These are phyloP conservation scores for Brassica nigra DNA, from an alignment of 345 rosid genomes.

Conservation along the genomic window DNA sequence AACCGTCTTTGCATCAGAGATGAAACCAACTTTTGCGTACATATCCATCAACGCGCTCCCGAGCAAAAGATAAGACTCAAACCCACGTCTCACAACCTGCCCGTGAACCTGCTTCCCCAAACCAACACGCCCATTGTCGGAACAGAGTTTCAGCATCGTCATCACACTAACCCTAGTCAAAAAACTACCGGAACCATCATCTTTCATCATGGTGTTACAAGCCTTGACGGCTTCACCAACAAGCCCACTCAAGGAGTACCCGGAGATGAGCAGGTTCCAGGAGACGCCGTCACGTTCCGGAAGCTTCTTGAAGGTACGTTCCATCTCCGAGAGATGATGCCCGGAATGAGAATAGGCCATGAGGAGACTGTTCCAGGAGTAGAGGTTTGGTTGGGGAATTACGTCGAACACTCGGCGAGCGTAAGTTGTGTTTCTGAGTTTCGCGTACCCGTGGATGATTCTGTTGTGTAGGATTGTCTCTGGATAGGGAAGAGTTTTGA, in stretches of 20 bases:
- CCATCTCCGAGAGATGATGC: conserved; percentile 49
- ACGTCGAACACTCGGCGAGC: conserved; percentile 71
- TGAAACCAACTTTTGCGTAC: conserved; percentile 69
- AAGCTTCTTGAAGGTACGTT: conserved; percentile 54
- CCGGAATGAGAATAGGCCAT: conserved; percentile 77
- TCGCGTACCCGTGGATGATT: conserved; percentile 49
- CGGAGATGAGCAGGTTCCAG: conserved; percentile 83
- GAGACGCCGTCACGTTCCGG: conserved; percentile 70
- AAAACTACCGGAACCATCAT: conserved; percentile 51
- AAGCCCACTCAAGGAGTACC: conserved; percentile 55
- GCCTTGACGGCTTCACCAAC: conserved; percentile 55
- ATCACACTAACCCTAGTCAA: conserved; percentile 75
- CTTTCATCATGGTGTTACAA: conserved; percentile 68
- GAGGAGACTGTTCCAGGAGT: conserved; percentile 87
- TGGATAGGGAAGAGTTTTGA: conserved; percentile 49
- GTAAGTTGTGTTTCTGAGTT: conserved; percentile 47
- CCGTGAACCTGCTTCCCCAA: conserved; percentile 78
- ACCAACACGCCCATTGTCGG: conserved; percentile 45
- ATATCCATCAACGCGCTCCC: conserved; percentile 80
- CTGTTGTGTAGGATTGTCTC: conserved; percentile 63
- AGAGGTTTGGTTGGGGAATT: conserved; percentile 59
- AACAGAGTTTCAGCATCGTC: conserved; percentile 67
- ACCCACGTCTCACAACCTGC: conserved; percentile 71
- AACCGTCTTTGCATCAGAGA: conserved; percentile 61
- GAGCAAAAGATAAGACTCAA: conserved; percentile 57